Evolutionary conservation across 306 rosid genomes (phyloP), one percentile per base, ranked within the genome.

Genomic region (Rosa persica): DNA sequence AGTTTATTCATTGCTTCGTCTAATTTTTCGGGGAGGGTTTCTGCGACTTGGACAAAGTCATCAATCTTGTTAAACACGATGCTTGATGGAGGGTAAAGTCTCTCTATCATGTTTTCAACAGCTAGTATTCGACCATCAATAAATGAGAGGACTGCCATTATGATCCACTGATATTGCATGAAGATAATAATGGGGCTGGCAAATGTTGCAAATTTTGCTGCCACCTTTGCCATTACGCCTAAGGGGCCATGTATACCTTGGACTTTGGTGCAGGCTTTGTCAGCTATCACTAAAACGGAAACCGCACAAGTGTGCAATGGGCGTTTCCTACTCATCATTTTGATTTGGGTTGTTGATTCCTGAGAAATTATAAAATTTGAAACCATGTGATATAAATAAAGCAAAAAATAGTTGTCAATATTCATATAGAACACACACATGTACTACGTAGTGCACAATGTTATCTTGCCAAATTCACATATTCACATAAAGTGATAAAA

Each of bases 221-320:
- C 57, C 51, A 73, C 85, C 76, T 84, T 90, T 27, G 87, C 49
- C 3, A 80, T 36, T 55, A 85, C 81, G 52, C 95, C 92, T 75
- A 90, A 8, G 7, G 87, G 89, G 70, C 90, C 98, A 62, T 83
- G 83, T 2, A 87, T 73, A 66, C 73, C 43, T 76, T 87, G 91
- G 60, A 86, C 80, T 84, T 69, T 82, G 80, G 69, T 65, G 55
- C 23, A 76, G 69, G 80, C 71, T 70, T 70, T 79, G 78, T 81
- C 70, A 25, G 83, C 86, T 79, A 87, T 79, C 68, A 83, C 74
- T 57, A 90, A 58, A 30, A 87, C 55, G 3, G 97, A 83, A 74
- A 79, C 86, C 55, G 88, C 97, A 72, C 87, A 87, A 19, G 93
- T 82, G 65, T 84, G 94, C 77, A 90, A 73, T 0, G 94, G 98